Percentiles rank a stretch among this genome's conserved stretches.
Conservation (phyloP, 139 green algal species). For the Chlamydomonas sphaeroides region DNA sequence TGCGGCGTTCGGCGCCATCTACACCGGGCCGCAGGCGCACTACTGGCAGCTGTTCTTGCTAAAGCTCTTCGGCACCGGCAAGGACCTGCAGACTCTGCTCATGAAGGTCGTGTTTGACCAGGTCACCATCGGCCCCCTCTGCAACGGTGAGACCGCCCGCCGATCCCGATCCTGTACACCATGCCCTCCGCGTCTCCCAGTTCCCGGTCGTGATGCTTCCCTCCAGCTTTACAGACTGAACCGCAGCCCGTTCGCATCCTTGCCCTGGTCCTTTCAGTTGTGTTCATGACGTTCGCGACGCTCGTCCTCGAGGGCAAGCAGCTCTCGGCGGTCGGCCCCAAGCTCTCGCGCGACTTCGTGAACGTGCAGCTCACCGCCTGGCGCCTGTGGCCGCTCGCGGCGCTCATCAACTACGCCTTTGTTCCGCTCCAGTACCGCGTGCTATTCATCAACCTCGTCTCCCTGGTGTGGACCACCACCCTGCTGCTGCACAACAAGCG, state of each 20-base stretch:
- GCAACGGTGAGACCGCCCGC: slow-evolving; percentile 60
- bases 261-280: too few relatives aligned
- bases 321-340: slow-evolving; percentile 1
- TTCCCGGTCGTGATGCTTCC: too few relatives aligned
- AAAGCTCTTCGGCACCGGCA: slow-evolving; percentile 59
- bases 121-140: slow-evolving; percentile 74
- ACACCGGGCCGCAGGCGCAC: slow-evolving; percentile 62
- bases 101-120: slow-evolving; percentile 80
- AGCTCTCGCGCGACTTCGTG: slow-evolving; percentile 60
- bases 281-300: slow-evolving; percentile 56
- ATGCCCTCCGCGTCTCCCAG: too few relatives aligned
- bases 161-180: neutral
- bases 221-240: too few relatives aligned
- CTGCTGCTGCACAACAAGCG: slow-evolving; percentile 41
- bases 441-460: slow-evolving; percentile 77
- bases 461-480: slow-evolving; percentile 66
- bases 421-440: slow-evolving; percentile 78
- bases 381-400: slow-evolving; percentile 73
- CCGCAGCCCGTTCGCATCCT: too few relatives aligned
- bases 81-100: slow-evolving; percentile 58
- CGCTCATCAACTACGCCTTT: slow-evolving; percentile 80
- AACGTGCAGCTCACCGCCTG: slow-evolving; percentile 68
- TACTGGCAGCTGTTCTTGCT: slow-evolving; percentile 73
- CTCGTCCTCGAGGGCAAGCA: slow-evolving; percentile 46
- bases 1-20: slow-evolving; percentile 71